Evolutionary conservation across 2,329 filamentous ascomycete genomes (phyloP), one percentile per base, ranked within the genome.

Genomic region (Fusarium staphyleae): DNA sequence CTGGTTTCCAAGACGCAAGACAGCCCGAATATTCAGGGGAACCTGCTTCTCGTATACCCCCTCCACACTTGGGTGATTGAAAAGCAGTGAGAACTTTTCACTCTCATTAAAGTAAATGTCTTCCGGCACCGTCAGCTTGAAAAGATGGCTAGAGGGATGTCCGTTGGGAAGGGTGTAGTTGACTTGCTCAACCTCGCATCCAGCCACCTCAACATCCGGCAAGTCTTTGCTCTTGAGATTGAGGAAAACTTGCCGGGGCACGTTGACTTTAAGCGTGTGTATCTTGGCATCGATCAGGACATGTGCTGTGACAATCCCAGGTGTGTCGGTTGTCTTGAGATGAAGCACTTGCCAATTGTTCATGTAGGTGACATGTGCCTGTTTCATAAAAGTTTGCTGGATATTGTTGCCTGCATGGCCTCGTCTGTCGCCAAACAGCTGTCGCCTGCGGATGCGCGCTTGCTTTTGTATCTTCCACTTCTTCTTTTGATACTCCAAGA

Each of bases 401-500:
- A 88, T 83, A 56, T 86, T 85, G 69, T 74, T 83, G 32, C 63
- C 70, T 7, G 67, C 61, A 33, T 70, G 64, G 10, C 79, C 78
- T 54, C 87, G 84, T 51, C 89, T 87, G 67, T 99, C 93, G 54
- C 95, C 95, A 67, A 99, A 99, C 1, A 99, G 79, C 71, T 99
- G 95, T 41, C 93, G 85, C 60, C 96, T 84, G 35, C 93, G 87
- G 55, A 88, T 82, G 16, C 95, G 86, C 28, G 93, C 92, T 71
- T 96, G 89, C 69, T 92, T 96, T 71, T 99, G 95, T 30, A 98
- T 88, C 77, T 93, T 97, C 95, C 95, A 99, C 74, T 99, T 99
- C 76, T 93, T 86, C 75, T 99, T 99, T 71, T 99, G 95, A 68
- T 98, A 98, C 68, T 89, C 83, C 46, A 99, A 73, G 79, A 96